Conservation (phyloP, 371 early-diverging fungal species). For the Zychaea mexicana region DNA sequence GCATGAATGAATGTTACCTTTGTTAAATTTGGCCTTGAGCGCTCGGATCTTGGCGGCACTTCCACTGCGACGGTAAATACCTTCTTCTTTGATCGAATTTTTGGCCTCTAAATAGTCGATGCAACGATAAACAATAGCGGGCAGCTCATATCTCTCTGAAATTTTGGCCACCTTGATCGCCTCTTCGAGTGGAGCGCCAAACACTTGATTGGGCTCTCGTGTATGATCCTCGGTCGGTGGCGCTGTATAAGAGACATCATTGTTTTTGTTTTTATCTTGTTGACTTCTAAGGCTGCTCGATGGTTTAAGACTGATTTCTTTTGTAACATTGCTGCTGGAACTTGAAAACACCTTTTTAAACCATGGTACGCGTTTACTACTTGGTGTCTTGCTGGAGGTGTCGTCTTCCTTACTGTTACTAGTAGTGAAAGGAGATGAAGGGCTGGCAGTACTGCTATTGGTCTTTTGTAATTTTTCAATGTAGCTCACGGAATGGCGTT, state of each 20-base stretch:
- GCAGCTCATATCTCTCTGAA: constrained; percentile 78
- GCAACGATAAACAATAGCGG: constrained; percentile 91
- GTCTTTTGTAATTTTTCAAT: background rate
- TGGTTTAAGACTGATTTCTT: background rate
- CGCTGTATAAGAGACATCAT: background rate
- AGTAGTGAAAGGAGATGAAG: background rate
- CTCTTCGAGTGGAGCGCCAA: constrained; percentile 73
- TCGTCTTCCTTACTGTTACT: background rate
- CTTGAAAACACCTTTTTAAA: background rate
- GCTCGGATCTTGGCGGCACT: constrained; percentile 50
- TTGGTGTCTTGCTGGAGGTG: background rate
- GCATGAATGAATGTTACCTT: background rate
- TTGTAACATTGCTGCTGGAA: background rate
- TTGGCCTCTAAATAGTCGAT: constrained; percentile 93
- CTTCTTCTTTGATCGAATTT: constrained; percentile 86
- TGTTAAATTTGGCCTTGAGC: constrained; percentile 82
- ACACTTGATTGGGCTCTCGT: constrained; percentile 61
- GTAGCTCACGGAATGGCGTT: background rate
- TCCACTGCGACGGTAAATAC: constrained; percentile 94
- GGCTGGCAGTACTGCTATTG: background rate
- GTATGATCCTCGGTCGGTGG: too few species aligned
- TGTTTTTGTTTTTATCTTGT: background rate
- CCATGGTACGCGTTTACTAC: background rate
- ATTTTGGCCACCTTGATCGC: constrained; percentile 66
- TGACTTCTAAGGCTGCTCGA: background rate